Evolutionary conservation across 2,329 filamentous ascomycete species (phyloP), one percentile per base, ranked within the genome.

Genomic region (Tympanopsis confertula): DNA sequence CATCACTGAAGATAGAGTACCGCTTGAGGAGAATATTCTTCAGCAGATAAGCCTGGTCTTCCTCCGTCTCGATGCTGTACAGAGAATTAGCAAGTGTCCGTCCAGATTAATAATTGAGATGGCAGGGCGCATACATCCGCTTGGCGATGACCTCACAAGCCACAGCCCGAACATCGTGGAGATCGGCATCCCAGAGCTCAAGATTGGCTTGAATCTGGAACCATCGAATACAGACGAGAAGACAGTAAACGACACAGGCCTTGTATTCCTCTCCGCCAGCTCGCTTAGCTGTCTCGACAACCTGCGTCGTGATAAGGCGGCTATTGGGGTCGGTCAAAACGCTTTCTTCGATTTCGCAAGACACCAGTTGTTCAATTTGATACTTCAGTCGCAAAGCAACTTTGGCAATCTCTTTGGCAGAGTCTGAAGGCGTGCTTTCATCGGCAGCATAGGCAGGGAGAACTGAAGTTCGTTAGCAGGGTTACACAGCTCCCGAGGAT

Each of bases 61-160:
- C 69, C 43, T 79, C 76, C 1, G 55, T 57, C 51, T 82, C 78
- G 44, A 82, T 81, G 46, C 69, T 68, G 36, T 14, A 14, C 15
- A 17, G 10, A 10, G 26, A 35, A 19, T 19, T 19, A 19, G 22
- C 20, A 20, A 38, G 37, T n/a, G n/a, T 10, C 24, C 24, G 10
- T 28, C n/a, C n/a, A 10, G 10, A 28, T 10, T 10, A 10, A 10
- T 28, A 28, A 10, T 28, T n/a, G 24, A 17, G 10, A 20, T 17
- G 13, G 12, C 35, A 5, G 3, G 13, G 12, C 13, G 3, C 39
- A 15, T 32, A 40, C 39, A 48, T 47, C n/a, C 63, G 62, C 59
- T 82, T 82, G 22, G 78, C 76, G 46, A 82, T 68, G 37, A 79
- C 66, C 51, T 82, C 77, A 47, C 75, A 79, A 13, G 78, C 77